Conservation (phyloP, 495 filamentous ascomycete species). For the Aspergillus coremiiformis region DNA sequence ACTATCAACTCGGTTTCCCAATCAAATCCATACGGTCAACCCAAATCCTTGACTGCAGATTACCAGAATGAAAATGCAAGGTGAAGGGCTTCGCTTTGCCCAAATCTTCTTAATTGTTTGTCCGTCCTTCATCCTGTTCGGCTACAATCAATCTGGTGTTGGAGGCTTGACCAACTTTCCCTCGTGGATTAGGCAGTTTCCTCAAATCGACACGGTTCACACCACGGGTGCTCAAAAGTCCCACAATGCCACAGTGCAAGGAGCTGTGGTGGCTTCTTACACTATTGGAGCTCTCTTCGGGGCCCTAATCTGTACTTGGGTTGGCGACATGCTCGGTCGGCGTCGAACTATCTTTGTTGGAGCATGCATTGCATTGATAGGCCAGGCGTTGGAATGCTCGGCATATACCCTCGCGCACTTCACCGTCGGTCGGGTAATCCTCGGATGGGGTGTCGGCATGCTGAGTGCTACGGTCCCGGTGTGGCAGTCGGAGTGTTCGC, state of each 20-base stretch:
- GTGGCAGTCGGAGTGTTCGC: conserved; percentile 44
- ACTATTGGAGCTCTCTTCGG: conserved; percentile 30
- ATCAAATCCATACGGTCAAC: neutral
- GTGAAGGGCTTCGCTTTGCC: conserved; percentile 6
- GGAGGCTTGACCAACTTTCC: conserved; percentile 25
- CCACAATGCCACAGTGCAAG: conserved; percentile 29
- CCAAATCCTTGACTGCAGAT: neutral
- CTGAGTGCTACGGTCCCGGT: conserved; percentile 11
- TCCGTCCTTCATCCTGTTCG: conserved; percentile 38
- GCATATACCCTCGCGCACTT: conserved; percentile 35
- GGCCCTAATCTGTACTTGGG: conserved; percentile 21
- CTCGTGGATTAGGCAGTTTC: conserved; percentile 37
- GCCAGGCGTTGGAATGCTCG: conserved; percentile 30
- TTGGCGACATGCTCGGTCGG: conserved; percentile 26
- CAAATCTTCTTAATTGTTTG: conserved; percentile 14
- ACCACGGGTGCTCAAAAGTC: conserved; percentile 26
- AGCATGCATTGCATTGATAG: conserved; percentile 19
- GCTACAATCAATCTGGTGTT: conserved; percentile 41
- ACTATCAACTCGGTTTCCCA: neutral
- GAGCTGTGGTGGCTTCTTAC: conserved; percentile 24
- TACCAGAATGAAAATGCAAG: conserved; percentile 1
- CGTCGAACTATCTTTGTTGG: conserved; percentile 24
- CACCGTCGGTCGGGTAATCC: conserved; percentile 32
- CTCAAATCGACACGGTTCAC: conserved; percentile 42
- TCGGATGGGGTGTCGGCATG: conserved; percentile 34